These are phyloP conservation scores for Rhipidocladum racemiflorum DNA, from an alignment of 176 grass and related monocot species.

Conservation along the genomic window DNA sequence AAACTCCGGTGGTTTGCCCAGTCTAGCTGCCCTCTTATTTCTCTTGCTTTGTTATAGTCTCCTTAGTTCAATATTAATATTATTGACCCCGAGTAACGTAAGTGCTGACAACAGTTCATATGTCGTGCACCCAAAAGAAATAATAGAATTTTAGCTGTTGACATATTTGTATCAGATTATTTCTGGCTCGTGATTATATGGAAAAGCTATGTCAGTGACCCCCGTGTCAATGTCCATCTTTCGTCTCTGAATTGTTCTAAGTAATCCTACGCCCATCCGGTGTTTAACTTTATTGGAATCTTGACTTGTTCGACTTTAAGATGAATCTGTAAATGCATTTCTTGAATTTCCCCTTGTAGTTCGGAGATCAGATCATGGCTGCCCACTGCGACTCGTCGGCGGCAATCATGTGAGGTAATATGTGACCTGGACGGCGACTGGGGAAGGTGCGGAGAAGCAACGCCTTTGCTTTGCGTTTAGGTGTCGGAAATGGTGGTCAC, in stretches of 20 bases:
- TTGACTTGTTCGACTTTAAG: neutral
- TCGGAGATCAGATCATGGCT: conserved; percentile 4
- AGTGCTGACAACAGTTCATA: conserved; percentile 33
- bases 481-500: conserved; percentile 11
- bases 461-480: conserved; percentile 34
- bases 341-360: no score
- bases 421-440: conserved; percentile 1
- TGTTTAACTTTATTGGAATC: neutral
- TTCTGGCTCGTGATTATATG: neutral
- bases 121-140: neutral
- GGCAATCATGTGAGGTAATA: conserved; percentile 7
- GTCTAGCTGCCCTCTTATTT: conserved; percentile 9
- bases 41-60: neutral
- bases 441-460: conserved; percentile 25
- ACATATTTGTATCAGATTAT: neutral
- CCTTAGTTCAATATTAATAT: neutral
- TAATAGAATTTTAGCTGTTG: neutral
- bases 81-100: conserved; percentile 3
- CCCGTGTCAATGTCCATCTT: neutral
- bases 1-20: neutral
- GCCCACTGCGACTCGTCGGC: neutral
- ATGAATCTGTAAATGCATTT: neutral
- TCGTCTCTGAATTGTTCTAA: conserved; percentile 12
- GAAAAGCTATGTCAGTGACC: neutral
- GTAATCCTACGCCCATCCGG: neutral